Percentiles rank a stretch among this genome's conserved stretches.
phyloP scores from a whole-genome alignment of 805 yeast genomes.

The Ogataea neopini region DNA sequence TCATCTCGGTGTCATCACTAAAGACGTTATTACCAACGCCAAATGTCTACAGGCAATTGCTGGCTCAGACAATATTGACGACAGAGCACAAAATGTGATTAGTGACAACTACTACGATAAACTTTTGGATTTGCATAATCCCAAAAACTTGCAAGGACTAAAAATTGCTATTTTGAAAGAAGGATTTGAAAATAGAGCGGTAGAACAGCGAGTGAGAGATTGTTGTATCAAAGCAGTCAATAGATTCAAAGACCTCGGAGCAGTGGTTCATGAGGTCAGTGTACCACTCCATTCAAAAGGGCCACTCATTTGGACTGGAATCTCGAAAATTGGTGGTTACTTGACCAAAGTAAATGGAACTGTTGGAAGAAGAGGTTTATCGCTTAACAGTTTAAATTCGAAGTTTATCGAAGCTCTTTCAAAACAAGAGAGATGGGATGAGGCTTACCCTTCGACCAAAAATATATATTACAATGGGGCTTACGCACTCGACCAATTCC shows the following conservation, averaged over 20 bases:
- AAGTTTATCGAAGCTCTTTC: slow-evolving; percentile 11
- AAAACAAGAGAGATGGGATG: slow-evolving; percentile 14
- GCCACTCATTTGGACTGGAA: slow-evolving; percentile 39
- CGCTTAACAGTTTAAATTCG: slow-evolving; percentile 13
- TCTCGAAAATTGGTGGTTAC: slow-evolving; percentile 28
- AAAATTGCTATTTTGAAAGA: slow-evolving; percentile 38
- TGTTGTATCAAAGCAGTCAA: slow-evolving; percentile 31
- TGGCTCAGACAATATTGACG: slow-evolving; percentile 38
- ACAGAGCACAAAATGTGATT: slow-evolving; percentile 18
- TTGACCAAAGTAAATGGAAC: slow-evolving; percentile 13
- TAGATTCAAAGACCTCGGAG: slow-evolving; percentile 34
- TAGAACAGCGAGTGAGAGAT: slow-evolving; percentile 31
- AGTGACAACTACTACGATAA: slow-evolving; percentile 24
- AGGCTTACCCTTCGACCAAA: slow-evolving; percentile 18
- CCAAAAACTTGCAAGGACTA: slow-evolving; percentile 27
- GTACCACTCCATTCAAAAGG: slow-evolving; percentile 39
- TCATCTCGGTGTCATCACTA: slow-evolving; percentile 40
- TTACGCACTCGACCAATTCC: slow-evolving; percentile 33
- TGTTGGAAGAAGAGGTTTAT: slow-evolving; percentile 23
- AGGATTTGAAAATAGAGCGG: slow-evolving; percentile 34
- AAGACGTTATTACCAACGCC: slow-evolving; percentile 36
- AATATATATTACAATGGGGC: slow-evolving; percentile 31
- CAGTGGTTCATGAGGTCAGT: slow-evolving; percentile 36
- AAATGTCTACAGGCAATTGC: slow-evolving; percentile 35
- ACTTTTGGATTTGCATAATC: slow-evolving; percentile 26